Percentiles rank a stretch among this genome's conserved stretches.
Evolutionary conservation across 805 yeast species (phyloP).

Genomic region (Schizosaccharomyces pombe): DNA sequence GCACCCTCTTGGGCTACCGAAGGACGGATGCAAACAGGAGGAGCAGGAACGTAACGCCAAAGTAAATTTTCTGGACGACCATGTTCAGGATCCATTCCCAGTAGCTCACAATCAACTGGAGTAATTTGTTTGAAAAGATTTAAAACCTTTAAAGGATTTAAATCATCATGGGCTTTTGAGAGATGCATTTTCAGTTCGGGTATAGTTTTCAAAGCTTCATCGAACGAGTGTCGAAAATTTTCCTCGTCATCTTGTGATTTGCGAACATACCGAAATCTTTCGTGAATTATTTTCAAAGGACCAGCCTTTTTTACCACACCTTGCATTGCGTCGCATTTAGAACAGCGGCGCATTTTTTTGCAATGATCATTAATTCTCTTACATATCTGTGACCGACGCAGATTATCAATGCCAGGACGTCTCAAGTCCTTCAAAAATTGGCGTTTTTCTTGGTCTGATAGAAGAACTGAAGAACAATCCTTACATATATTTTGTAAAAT

Average conservation of each 20-base stretch:
- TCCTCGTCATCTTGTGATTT: constrained; percentile 69
- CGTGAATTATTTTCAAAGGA: constrained; percentile 83
- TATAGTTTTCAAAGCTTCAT: constrained; percentile 42
- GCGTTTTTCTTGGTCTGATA: constrained; percentile 50
- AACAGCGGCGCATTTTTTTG: constrained; percentile 80
- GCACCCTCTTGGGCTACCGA: constrained; percentile 87
- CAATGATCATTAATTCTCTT: constrained; percentile 75
- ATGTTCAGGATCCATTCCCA: constrained; percentile 69
- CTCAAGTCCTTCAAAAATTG: constrained; percentile 55
- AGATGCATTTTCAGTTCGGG: constrained; percentile 78
- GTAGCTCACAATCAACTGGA: constrained; percentile 73
- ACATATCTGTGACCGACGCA: constrained; percentile 72
- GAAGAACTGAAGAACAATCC: constrained; percentile 52
- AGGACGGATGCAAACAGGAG: constrained; percentile 96
- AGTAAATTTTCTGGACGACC: constrained; percentile 92
- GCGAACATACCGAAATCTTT: constrained; percentile 86
- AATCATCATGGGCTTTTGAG: constrained; percentile 73
- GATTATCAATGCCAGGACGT: constrained; percentile 69
- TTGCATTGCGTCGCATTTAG: constrained; percentile 65
- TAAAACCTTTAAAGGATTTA: constrained; percentile 75
- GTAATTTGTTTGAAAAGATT: constrained; percentile 66
- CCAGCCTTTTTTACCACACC: constrained; percentile 98
- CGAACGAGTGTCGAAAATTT: constrained; percentile 71
- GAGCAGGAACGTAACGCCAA: constrained; percentile 95
- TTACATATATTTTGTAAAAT: constrained; percentile 83